phyloP scores from a whole-genome alignment of 208 protist species.

The Willaertia magna region DNA sequence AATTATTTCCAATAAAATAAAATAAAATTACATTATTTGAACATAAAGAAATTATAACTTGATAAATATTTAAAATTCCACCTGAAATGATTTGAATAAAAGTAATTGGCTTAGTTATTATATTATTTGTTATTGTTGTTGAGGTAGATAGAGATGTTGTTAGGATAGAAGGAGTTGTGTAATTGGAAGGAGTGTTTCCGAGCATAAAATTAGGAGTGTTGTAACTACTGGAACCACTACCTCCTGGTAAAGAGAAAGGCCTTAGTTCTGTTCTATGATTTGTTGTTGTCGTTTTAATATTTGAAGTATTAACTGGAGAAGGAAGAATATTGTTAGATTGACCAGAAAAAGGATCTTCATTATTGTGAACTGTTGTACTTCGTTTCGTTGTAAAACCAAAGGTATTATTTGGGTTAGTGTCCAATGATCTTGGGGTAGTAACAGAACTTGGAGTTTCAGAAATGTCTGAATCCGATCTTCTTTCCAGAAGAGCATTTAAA shows the following conservation, averaged over 20 bases:
- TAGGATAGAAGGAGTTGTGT: too few relatives aligned
- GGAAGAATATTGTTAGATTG: too few relatives aligned
- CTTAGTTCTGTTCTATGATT: too few relatives aligned
- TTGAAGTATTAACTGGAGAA: too few relatives aligned
- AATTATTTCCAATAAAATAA: neutral
- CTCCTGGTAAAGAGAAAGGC: neutral
- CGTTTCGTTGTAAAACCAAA: neutral
- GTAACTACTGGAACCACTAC: neutral
- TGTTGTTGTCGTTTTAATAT: too few relatives aligned
- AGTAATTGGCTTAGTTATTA: neutral
- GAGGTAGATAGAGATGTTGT: neutral
- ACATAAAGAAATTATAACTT: neutral
- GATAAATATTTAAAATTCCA: neutral
- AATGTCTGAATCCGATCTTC: neutral
- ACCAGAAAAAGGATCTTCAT: too few relatives aligned
- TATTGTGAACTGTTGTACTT: too few relatives aligned
- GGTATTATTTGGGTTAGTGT: neutral
- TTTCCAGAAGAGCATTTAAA: neutral
- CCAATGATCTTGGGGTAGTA: neutral
- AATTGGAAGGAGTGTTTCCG: too few relatives aligned
- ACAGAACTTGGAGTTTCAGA: neutral
- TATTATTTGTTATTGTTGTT: neutral
- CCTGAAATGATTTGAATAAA: neutral
- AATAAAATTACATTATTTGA: neutral
- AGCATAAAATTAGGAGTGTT: too few relatives aligned